Percentiles rank a stretch among this genome's conserved stretches.
phyloP scores from a whole-genome alignment of 768 basidiomycete species.

The Xerocomellus chrysenteron region DNA sequence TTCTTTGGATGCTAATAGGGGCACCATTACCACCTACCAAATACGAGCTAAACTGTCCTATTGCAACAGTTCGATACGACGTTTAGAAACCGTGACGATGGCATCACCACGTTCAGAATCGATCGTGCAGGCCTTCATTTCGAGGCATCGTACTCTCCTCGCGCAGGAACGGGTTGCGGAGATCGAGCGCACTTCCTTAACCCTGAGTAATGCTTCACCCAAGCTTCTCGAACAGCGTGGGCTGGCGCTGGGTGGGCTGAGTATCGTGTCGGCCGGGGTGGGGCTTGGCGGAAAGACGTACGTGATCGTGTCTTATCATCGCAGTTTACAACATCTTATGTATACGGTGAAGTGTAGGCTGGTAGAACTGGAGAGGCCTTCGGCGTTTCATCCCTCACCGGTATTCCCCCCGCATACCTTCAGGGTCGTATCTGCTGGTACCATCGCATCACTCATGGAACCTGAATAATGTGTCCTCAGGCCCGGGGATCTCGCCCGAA shows the following conservation, averaged over 20 bases:
- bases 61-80: not conserved
- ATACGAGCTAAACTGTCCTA: not conserved
- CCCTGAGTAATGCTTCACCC: constrained; percentile 80
- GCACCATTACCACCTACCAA: not conserved
- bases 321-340: constrained; percentile 8
- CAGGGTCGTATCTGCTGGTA: constrained; percentile 43
- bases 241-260: constrained; percentile 72
- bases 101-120: constrained; percentile 19
- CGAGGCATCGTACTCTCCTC: constrained; percentile 66
- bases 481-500: constrained; percentile 84
- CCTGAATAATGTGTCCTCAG: constrained; percentile 37
- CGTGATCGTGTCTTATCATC: constrained; percentile 7
- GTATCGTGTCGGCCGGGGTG: constrained; percentile 67
- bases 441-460: not conserved
- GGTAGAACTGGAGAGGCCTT: constrained; percentile 81
- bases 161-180: constrained; percentile 79
- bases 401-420: constrained; percentile 86
- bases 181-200: constrained; percentile 71
- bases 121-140: constrained; percentile 56
- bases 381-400: constrained; percentile 70
- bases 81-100: constrained; percentile 1
- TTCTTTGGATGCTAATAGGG: no score
- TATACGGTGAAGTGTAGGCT: constrained; percentile 58
- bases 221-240: constrained; percentile 88
- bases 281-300: constrained; percentile 95